Percentiles rank a stretch among this genome's conserved stretches.
Conservation (phyloP, 805 yeast genomes). For the Candida boidinii region DNA sequence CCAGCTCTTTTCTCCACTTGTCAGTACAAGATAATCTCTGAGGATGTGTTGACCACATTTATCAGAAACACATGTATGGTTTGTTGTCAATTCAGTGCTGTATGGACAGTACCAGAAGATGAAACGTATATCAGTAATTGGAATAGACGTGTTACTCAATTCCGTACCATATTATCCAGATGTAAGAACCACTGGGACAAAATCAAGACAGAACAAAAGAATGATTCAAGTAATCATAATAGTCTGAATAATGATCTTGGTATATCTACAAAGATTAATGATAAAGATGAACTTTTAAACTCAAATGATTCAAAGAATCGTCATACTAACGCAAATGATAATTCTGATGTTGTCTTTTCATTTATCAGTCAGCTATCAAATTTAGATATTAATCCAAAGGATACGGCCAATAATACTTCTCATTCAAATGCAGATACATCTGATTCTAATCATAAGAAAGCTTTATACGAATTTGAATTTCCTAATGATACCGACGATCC, state of each 20-base stretch:
- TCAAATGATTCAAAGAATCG: background rate
- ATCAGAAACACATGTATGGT: conserved; percentile 59
- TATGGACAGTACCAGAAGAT: conserved; percentile 60
- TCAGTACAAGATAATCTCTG: conserved; percentile 63
- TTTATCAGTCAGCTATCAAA: conserved; percentile 6
- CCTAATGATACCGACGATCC: conserved; percentile 8
- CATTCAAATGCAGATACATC: background rate
- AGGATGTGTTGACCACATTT: conserved; percentile 48
- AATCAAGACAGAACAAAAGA: too few species aligned
- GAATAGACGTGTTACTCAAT: conserved; percentile 58
- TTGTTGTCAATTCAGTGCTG: conserved; percentile 64
- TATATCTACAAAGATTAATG: too few species aligned
- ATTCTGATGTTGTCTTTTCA: conserved; percentile 3
- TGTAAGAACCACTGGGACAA: too few species aligned
- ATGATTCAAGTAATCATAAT: too few species aligned
- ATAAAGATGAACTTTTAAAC: too few species aligned
- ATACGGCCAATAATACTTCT: background rate
- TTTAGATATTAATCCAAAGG: background rate
- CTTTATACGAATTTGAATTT: conserved; percentile 5
- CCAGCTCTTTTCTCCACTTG: conserved; percentile 73
- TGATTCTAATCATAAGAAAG: background rate
- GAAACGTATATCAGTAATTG: conserved; percentile 60
- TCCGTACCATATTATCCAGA: too few species aligned
- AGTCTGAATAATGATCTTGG: too few species aligned
- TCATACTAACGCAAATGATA: background rate